These are phyloP conservation scores for Candida odintsovae DNA, from an alignment of 805 yeast species.

Conservation along the genomic window DNA sequence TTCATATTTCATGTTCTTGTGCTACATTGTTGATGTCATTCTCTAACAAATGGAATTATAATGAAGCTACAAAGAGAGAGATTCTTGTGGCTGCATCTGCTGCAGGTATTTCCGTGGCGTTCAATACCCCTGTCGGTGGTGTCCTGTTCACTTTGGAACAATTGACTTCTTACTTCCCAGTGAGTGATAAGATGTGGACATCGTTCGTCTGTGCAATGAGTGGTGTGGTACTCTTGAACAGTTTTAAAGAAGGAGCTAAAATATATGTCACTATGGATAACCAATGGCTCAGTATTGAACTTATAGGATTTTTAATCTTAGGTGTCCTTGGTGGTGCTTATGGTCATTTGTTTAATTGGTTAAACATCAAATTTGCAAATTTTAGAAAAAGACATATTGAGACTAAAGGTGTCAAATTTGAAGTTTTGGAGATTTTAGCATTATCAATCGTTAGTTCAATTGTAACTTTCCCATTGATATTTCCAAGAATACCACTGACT, in stretches of 20 bases:
- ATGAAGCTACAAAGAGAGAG: conserved; percentile 62
- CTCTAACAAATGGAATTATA: conserved; percentile 27
- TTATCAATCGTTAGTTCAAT: conserved; percentile 48
- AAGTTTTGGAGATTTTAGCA: conserved; percentile 41
- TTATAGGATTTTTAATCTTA: conserved; percentile 63
- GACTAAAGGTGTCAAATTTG: conserved; percentile 23
- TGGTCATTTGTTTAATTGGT: conserved; percentile 47
- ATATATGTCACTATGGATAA: conserved; percentile 64
- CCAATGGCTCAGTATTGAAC: conserved; percentile 69
- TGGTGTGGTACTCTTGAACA: conserved; percentile 55
- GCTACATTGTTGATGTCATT: conserved; percentile 33
- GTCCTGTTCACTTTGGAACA: conserved; percentile 73
- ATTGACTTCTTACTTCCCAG: conserved; percentile 55
- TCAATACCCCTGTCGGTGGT: conserved; percentile 85
- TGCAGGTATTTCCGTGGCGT: conserved; percentile 80
- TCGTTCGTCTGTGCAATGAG: conserved; percentile 76
- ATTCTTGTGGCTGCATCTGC: conserved; percentile 71
- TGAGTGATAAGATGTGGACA: conserved; percentile 71
- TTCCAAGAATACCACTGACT: conserved; percentile 49
- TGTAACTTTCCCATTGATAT: conserved; percentile 47
- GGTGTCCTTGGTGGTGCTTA: conserved; percentile 68
- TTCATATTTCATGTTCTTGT: conserved; percentile 68
- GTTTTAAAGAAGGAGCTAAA: conserved; percentile 41
- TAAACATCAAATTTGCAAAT: conserved; percentile 41
- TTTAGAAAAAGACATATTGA: conserved; percentile 23